Percentiles rank a stretch among this genome's conserved stretches.
Evolutionary conservation across 306 rosid species (phyloP).

Genomic region (Psophocarpus tetragonolobus): DNA sequence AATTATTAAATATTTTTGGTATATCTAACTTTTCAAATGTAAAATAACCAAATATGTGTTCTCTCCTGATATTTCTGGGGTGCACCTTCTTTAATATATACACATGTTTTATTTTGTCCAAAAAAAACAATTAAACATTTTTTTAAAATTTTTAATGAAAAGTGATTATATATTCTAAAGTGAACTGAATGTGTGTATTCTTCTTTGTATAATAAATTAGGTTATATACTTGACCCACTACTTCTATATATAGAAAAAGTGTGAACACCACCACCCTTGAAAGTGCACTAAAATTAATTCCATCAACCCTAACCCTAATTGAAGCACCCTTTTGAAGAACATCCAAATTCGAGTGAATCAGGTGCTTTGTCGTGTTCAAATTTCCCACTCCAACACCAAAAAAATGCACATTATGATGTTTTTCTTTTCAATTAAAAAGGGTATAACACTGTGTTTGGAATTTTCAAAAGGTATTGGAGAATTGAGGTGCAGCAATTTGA

Average conservation of each 20-base stretch:
- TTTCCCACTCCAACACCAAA: background rate
- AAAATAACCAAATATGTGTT: no score
- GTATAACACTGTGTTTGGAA: background rate
- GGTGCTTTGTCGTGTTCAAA: constrained; percentile 22
- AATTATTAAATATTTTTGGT: no score
- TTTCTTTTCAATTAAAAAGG: background rate
- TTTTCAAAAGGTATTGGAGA: background rate
- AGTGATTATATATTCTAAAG: background rate
- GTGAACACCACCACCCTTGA: background rate
- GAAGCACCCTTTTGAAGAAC: constrained; percentile 1
- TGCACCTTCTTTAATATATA: no score
- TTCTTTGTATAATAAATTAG: background rate
- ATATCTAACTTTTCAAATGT: no score
- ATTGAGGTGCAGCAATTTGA: background rate
- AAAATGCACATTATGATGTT: background rate
- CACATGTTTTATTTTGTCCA: no score
- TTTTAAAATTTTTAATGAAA: no score
- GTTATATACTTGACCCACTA: background rate
- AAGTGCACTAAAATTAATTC: background rate
- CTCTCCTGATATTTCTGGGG: no score
- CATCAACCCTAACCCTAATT: background rate
- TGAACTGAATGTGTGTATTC: background rate
- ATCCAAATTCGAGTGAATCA: background rate
- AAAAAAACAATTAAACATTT: background rate
- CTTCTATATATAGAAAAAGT: background rate